These are phyloP conservation scores for Hyphodiscus hymeniophilus DNA, from an alignment of 495 filamentous ascomycete species.

Conservation along the genomic window DNA sequence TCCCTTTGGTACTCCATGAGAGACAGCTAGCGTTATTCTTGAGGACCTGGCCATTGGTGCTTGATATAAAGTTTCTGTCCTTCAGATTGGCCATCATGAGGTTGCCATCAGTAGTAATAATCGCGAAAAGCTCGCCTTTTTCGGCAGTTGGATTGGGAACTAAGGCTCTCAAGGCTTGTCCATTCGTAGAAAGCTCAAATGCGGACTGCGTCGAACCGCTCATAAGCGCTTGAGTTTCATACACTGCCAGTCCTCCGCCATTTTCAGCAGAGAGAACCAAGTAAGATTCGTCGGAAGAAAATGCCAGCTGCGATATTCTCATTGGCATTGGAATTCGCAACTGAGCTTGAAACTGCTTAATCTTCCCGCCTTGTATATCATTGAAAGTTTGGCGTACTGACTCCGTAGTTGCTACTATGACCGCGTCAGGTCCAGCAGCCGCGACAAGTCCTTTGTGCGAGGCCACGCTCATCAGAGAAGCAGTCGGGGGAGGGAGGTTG, in stretches of 20 bases:
- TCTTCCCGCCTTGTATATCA: constrained; percentile 50
- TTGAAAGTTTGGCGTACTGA: constrained; percentile 69
- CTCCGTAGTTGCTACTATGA: constrained; percentile 71
- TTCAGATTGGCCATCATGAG: constrained; percentile 77
- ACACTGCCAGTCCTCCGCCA: constrained; percentile 77
- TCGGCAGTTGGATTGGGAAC: constrained; percentile 73
- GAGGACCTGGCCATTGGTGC: constrained; percentile 56
- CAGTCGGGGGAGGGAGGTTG: constrained; percentile 65
- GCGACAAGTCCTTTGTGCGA: constrained; percentile 73
- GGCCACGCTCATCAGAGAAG: constrained; percentile 81
- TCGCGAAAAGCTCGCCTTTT: constrained; percentile 56
- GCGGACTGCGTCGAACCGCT: constrained; percentile 54
- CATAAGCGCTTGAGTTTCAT: constrained; percentile 57
- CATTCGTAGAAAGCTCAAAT: constrained; percentile 71
- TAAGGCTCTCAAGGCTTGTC: constrained; percentile 62
- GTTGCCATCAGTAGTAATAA: constrained; percentile 72
- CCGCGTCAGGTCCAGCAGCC: constrained; percentile 72
- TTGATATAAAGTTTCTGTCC: constrained; percentile 42
- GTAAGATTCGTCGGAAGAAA: constrained; percentile 76
- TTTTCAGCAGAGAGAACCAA: constrained; percentile 76
- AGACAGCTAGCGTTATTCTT: constrained; percentile 73
- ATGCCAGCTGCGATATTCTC: constrained; percentile 80
- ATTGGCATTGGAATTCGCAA: constrained; percentile 61
- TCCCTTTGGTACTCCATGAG: constrained; percentile 87
- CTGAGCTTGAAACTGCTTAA: constrained; percentile 66